Evolutionary conservation across 768 basidiomycete species (phyloP).

Genomic region (Naganishia randhawae): DNA sequence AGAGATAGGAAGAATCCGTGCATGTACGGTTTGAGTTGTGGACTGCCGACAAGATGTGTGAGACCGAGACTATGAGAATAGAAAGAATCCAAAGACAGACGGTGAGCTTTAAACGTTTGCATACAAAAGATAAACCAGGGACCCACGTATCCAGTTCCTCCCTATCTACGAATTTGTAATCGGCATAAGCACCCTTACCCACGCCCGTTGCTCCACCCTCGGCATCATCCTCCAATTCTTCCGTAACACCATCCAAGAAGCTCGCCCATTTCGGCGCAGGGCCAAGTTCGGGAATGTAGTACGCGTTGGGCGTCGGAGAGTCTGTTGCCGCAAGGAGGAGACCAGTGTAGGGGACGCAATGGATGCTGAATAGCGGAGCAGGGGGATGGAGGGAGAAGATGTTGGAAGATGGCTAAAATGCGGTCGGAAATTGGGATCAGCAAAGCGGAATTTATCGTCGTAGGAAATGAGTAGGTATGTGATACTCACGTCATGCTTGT

Average conservation of each 20-base stretch:
- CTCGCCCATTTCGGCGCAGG: conserved; percentile 95
- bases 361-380: conserved; percentile 80
- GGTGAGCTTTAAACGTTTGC: neutral
- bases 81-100: conserved; percentile 52
- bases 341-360: conserved; percentile 84
- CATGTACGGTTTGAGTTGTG: conserved; percentile 98
- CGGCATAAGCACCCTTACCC: conserved; percentile 67
- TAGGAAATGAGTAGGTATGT: conserved; percentile 42
- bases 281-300: conserved; percentile 92
- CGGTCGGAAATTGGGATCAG: neutral
- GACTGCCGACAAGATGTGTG: conserved; percentile 89
- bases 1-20: conserved; percentile 97
- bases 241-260: conserved; percentile 97
- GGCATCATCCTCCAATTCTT: conserved; percentile 89
- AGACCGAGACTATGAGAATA: conserved; percentile 61
- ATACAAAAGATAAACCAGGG: neutral
- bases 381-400: conserved; percentile 90
- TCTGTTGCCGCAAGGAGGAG: conserved; percentile 90
- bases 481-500: conserved; percentile 58
- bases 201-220: conserved; percentile 54
- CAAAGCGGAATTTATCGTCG: neutral
- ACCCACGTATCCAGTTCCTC: conserved; percentile 68
- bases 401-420: conserved; percentile 68
- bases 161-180: conserved; percentile 94
- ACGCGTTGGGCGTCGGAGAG: conserved; percentile 90